Evolutionary conservation across 768 basidiomycete genomes (phyloP).

Genomic region (Daedaleopsis nitida): DNA sequence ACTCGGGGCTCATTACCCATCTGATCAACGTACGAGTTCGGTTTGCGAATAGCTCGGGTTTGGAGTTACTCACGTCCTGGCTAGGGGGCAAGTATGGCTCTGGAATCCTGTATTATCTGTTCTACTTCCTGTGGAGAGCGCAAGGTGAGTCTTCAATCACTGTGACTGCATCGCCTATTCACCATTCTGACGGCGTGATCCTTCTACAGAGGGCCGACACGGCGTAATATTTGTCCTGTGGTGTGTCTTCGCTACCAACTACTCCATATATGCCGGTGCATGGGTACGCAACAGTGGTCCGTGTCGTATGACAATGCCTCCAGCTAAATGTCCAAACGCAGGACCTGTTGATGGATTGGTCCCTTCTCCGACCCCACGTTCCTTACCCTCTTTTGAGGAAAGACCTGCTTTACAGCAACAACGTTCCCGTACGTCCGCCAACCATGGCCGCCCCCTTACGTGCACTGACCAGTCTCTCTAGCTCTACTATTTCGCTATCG

Average conservation of each 20-base stretch:
- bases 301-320: neutral
- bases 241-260: conserved; percentile 62
- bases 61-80: neutral
- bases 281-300: conserved; percentile 62
- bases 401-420: conserved; percentile 72
- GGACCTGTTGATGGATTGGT: conserved; percentile 95
- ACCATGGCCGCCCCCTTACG: neutral
- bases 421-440: conserved; percentile 47
- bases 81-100: conserved; percentile 83
- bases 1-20: conserved; percentile 75
- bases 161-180: neutral
- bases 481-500: conserved; percentile 81
- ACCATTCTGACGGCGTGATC: conserved; percentile 1
- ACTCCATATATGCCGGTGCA: conserved; percentile 67
- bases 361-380: conserved; percentile 61
- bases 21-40: conserved; percentile 73
- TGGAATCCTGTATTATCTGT: conserved; percentile 64
- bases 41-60: neutral
- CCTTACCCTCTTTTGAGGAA: conserved; percentile 65
- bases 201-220: conserved; percentile 33
- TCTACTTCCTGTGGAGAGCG: conserved; percentile 81
- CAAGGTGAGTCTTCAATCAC: conserved; percentile 41
- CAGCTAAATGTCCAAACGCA: conserved; percentile 25
- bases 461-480: conserved; percentile 27
- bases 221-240: conserved; percentile 65